A percentile compares a stretch with the other conserved stretches of the same genome.
Conservation (phyloP, 345 rosid genomes). For the Brassica rapa region DNA sequence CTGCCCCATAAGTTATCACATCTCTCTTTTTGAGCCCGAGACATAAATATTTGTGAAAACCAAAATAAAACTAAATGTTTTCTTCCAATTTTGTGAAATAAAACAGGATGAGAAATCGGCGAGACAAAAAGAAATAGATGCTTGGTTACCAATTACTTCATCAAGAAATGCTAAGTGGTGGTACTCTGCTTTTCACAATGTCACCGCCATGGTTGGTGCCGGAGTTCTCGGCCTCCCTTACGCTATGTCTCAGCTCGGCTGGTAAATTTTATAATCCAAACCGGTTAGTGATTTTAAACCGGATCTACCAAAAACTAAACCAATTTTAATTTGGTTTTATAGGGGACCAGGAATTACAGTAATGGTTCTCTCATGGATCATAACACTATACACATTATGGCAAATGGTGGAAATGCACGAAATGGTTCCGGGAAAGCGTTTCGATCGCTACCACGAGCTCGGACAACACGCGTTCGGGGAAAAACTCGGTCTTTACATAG, state of each 20-base stretch:
- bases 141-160: constrained; percentile 77
- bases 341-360: constrained; percentile 41
- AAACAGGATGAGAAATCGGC: constrained; percentile 34
- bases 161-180: constrained; percentile 81
- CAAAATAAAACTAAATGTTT: not conserved
- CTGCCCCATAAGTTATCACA: not conserved
- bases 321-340: not conserved
- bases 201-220: constrained; percentile 88
- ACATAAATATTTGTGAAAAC: not conserved
- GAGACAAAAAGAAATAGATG: constrained; percentile 60
- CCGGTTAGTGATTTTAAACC: not conserved
- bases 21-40: not conserved
- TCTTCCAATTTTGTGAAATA: not conserved
- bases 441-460: constrained; percentile 78
- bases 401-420: constrained; percentile 95
- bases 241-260: constrained; percentile 76
- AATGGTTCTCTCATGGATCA: constrained; percentile 34
- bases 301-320: not conserved
- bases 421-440: constrained; percentile 72
- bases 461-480: constrained; percentile 84
- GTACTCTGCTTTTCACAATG: constrained; percentile 86
- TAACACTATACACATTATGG: constrained; percentile 58
- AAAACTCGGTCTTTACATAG: constrained; percentile 74
- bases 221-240: constrained; percentile 81
- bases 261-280: constrained; percentile 40